Evolutionary conservation across 495 filamentous ascomycete species (phyloP).

Genomic region (Aspergillus affinis): DNA sequence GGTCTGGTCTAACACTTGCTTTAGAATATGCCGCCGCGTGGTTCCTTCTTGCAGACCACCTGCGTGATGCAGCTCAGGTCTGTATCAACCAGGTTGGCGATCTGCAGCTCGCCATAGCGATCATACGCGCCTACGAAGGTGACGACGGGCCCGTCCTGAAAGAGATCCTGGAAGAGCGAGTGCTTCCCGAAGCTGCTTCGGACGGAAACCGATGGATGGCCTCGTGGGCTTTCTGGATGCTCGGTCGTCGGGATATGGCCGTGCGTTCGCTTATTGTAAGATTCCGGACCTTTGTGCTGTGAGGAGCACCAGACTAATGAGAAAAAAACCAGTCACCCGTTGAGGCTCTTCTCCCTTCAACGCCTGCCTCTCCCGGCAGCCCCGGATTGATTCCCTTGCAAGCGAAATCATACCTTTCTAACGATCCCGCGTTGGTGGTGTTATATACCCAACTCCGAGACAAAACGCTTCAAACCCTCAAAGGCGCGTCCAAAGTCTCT

Average conservation of each 20-base stretch:
- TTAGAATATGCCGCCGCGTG: slow-evolving; percentile 93
- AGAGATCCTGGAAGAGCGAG: slow-evolving; percentile 73
- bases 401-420: slow-evolving; percentile 77
- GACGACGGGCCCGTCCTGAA: slow-evolving; percentile 74
- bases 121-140: slow-evolving; percentile 86
- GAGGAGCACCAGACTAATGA: slow-evolving; percentile 8
- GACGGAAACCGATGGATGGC: slow-evolving; percentile 93
- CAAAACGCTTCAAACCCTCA: slow-evolving; percentile 80
- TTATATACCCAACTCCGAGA: slow-evolving; percentile 85
- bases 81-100: slow-evolving; percentile 83
- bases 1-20: slow-evolving; percentile 12
- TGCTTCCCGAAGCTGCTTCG: slow-evolving; percentile 72
- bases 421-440: slow-evolving; percentile 85
- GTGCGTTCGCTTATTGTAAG: slow-evolving; percentile 74
- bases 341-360: slow-evolving; percentile 58
- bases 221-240: slow-evolving; percentile 95
- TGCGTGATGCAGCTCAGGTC: slow-evolving; percentile 82
- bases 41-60: slow-evolving; percentile 85
- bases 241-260: slow-evolving; percentile 78
- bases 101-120: slow-evolving; percentile 85
- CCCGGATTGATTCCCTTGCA: slow-evolving; percentile 52
- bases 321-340: slow-evolving; percentile 63
- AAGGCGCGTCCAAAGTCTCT: slow-evolving; percentile 79
- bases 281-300: slow-evolving; percentile 1
- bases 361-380: slow-evolving; percentile 47